phyloP scores from a whole-genome alignment of 202 grass and related monocot genomes.

The Miscanthus sacchariflorus region DNA sequence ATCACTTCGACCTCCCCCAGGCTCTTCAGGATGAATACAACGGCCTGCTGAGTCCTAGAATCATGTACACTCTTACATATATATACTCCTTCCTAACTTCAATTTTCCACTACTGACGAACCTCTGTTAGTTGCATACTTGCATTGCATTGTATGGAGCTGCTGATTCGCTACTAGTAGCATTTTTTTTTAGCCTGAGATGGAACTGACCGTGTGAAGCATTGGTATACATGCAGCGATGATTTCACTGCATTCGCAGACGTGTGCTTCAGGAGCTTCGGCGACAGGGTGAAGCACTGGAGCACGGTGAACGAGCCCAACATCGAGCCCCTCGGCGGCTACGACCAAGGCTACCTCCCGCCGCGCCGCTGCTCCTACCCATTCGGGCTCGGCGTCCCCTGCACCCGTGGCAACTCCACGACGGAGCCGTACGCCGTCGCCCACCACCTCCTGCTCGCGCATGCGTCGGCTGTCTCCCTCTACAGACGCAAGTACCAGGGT shows the following conservation, averaged over 20 bases:
- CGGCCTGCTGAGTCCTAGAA: slow-evolving; percentile 54
- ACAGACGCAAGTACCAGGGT: slow-evolving; percentile 59
- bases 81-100: no score
- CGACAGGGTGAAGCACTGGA: slow-evolving; percentile 72
- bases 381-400: slow-evolving; percentile 55
- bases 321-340: slow-evolving; percentile 55
- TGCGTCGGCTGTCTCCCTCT: slow-evolving; percentile 64
- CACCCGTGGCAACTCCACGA: slow-evolving; percentile 58
- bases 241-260: neutral
- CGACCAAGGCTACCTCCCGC: slow-evolving; percentile 44
- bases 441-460: slow-evolving; percentile 78
- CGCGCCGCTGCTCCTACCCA: slow-evolving; percentile 63
- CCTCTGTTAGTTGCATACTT: no score
- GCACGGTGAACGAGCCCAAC: slow-evolving; percentile 70
- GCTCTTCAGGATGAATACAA: slow-evolving; percentile 61
- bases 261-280: slow-evolving; percentile 74
- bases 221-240: neutral
- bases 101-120: no score
- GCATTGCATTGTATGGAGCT: no score
- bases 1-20: slow-evolving; percentile 68
- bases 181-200: no score
- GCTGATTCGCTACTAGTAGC: no score
- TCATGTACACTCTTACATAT: slow-evolving; percentile 29
- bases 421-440: slow-evolving; percentile 63
- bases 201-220: no score